Percentiles rank a stretch among this genome's conserved stretches.
These are phyloP conservation scores for Daldinia childiae DNA, from an alignment of 495 filamentous ascomycete genomes.

Conservation along the genomic window DNA sequence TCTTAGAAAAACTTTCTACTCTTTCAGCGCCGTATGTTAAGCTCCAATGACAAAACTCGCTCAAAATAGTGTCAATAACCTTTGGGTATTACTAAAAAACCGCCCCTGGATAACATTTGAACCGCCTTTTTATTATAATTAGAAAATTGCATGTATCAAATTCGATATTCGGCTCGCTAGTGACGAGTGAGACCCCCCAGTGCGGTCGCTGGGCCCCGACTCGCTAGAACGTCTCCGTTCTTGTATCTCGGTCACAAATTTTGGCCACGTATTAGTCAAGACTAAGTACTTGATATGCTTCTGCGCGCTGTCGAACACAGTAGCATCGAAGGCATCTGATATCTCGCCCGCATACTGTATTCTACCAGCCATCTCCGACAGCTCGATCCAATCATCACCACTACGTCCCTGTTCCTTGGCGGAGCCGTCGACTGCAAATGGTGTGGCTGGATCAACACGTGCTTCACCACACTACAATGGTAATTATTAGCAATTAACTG, in stretches of 20 bases:
- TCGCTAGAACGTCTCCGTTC: slow-evolving; percentile 27
- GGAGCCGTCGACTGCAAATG: slow-evolving; percentile 21
- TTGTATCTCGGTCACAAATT: slow-evolving; percentile 58
- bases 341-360: slow-evolving; percentile 50
- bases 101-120: background rate
- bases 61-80: background rate
- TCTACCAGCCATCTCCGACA: slow-evolving; percentile 26
- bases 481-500: background rate
- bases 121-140: background rate
- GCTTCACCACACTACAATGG: slow-evolving; percentile 24
- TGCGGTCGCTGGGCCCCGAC: slow-evolving; percentile 23
- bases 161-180: slow-evolving; percentile 24
- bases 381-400: slow-evolving; percentile 31
- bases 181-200: slow-evolving; percentile 15
- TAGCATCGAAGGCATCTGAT: slow-evolving; percentile 59
- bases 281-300: slow-evolving; percentile 73
- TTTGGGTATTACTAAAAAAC: slow-evolving; percentile 16
- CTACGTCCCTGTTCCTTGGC: background rate
- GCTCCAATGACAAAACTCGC: background rate
- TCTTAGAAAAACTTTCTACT: too few species aligned
- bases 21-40: background rate
- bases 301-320: slow-evolving; percentile 68
- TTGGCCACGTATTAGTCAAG: slow-evolving; percentile 75
- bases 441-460: slow-evolving; percentile 31
- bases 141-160: slow-evolving; percentile 12